Evolutionary conservation across 2,329 filamentous ascomycete genomes (phyloP).

Genomic region (Claviceps monticola): DNA sequence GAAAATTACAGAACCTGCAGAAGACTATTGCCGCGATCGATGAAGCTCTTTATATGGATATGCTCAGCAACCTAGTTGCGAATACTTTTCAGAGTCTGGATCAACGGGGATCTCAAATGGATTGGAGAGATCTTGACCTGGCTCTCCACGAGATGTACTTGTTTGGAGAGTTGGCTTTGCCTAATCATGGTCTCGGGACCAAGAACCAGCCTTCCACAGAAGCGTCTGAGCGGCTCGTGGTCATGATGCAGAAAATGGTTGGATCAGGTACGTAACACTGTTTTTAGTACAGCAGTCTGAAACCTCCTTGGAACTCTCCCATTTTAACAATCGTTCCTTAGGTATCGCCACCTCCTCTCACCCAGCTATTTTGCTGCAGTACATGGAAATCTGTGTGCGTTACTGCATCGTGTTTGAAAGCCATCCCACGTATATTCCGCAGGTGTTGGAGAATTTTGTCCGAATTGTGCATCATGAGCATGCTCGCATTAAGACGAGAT

Average conservation of each 20-base stretch:
- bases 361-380: constrained; percentile 84
- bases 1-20: constrained; percentile 78
- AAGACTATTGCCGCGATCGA: constrained; percentile 86
- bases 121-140: constrained; percentile 91
- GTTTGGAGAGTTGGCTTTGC: constrained; percentile 88
- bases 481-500: constrained; percentile 73
- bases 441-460: constrained; percentile 83
- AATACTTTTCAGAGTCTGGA: constrained; percentile 73
- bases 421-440: constrained; percentile 67
- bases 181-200: constrained; percentile 69
- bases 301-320: neutral
- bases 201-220: constrained; percentile 72
- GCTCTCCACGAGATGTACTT: constrained; percentile 91
- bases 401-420: constrained; percentile 89
- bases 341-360: constrained; percentile 77
- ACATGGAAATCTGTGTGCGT: constrained; percentile 95
- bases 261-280: constrained; percentile 56
- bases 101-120: constrained; percentile 58
- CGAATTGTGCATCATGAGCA: constrained; percentile 79
- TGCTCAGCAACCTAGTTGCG: constrained; percentile 75
- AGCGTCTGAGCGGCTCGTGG: constrained; percentile 68
- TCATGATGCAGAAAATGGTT: constrained; percentile 94
- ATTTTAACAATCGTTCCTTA: constrained; percentile 18
- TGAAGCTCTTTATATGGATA: constrained; percentile 76
- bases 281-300: neutral